phyloP scores from a whole-genome alignment of 305 asterid species.

The Lippia alba region DNA sequence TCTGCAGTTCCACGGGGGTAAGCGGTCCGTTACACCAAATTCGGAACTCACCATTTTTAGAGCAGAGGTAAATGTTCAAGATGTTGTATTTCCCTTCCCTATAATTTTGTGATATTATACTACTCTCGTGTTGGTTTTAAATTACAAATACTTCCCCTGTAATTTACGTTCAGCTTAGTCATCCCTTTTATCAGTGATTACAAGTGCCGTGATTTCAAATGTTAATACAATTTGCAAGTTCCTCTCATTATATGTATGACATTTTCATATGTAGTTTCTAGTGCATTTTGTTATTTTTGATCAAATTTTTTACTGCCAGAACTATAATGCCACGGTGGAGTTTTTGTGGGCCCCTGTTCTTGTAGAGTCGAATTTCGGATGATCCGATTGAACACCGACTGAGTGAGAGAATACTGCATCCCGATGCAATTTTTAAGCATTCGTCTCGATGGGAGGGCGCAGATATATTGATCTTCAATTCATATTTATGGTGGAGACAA shows the following conservation, averaged over 20 bases:
- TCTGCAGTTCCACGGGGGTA: constrained; percentile 60
- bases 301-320: constrained; percentile 35
- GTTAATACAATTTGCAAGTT: too few species aligned
- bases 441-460: constrained; percentile 80
- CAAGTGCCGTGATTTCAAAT: too few species aligned
- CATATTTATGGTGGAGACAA: constrained; percentile 96
- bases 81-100: too few species aligned
- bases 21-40: constrained; percentile 79
- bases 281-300: too few species aligned
- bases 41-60: constrained; percentile 79
- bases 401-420: constrained; percentile 72
- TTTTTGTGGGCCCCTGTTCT: constrained; percentile 96
- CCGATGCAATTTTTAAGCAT: constrained; percentile 71
- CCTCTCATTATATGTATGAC: too few species aligned
- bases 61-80: constrained; percentile 67
- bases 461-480: constrained; percentile 80
- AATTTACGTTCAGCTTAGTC: too few species aligned
- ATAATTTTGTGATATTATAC: too few species aligned
- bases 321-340: constrained; percentile 79
- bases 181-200: too few species aligned
- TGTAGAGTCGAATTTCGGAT: constrained; percentile 85
- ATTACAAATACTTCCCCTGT: too few species aligned
- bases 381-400: constrained; percentile 77
- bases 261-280: too few species aligned
- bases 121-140: too few species aligned